These are phyloP conservation scores for Zoysia japonica DNA, from an alignment of 176 grass and related monocot species.

Conservation along the genomic window DNA sequence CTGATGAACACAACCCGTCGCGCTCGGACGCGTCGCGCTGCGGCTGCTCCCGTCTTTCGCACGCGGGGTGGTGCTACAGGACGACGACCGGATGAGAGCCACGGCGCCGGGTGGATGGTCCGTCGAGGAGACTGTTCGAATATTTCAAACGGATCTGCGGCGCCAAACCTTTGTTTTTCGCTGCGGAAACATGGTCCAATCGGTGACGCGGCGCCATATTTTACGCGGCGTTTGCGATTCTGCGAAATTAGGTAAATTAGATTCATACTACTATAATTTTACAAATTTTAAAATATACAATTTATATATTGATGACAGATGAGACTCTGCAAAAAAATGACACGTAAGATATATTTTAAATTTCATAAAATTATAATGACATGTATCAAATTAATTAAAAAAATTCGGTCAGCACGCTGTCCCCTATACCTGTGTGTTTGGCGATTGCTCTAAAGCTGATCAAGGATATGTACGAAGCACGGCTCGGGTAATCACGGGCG, in stretches of 20 bases:
- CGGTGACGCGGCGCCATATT: neutral
- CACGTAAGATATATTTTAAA: no score
- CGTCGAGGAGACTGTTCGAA: neutral
- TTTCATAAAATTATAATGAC: no score
- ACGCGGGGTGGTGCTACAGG: neutral
- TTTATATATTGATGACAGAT: no score
- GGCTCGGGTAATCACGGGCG: neutral
- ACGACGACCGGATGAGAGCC: neutral
- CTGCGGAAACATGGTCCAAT: no score
- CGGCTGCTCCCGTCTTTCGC: neutral
- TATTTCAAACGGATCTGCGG: neutral
- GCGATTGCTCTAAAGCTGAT: no score
- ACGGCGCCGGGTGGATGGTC: neutral
- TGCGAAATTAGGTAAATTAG: no score
- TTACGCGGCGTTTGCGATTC: neutral
- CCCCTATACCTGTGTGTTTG: no score
- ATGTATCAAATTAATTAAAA: neutral
- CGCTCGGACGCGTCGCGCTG: neutral
- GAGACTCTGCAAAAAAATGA: no score
- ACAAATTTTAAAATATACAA: no score
- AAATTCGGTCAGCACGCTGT: neutral
- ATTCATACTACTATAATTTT: no score
- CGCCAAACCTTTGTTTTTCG: neutral
- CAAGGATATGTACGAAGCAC: neutral
- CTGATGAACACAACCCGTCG: neutral